These are phyloP conservation scores for Arthrobotrys megalospora DNA, from an alignment of 2,329 filamentous ascomycete genomes.

Conservation along the genomic window DNA sequence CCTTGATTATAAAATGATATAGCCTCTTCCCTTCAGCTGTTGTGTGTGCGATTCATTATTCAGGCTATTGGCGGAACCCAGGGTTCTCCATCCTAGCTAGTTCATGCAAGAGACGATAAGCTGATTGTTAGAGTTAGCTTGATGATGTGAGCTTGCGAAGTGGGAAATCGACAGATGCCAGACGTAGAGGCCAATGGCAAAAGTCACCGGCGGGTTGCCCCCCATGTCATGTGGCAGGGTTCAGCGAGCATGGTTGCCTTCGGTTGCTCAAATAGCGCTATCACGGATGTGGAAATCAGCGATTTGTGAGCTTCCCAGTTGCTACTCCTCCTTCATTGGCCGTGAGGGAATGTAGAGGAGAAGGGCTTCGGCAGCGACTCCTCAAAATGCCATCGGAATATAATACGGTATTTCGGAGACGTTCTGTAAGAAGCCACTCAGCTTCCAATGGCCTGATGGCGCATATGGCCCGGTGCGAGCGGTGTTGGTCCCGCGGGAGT, in stretches of 20 bases:
- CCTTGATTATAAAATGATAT: neutral
- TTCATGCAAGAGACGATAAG: slow-evolving; percentile 33
- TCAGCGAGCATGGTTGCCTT: slow-evolving; percentile 56
- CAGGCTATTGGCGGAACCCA: slow-evolving; percentile 20
- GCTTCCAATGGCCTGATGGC: neutral
- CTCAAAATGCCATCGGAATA: slow-evolving; percentile 16
- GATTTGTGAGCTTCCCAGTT: slow-evolving; percentile 49
- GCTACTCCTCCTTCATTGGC: slow-evolving; percentile 6
- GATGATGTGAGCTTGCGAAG: slow-evolving; percentile 2
- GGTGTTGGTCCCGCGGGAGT: neutral
- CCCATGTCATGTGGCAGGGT: slow-evolving; percentile 31
- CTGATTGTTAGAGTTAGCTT: slow-evolving; percentile 20
- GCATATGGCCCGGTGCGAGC: neutral
- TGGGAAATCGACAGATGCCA: slow-evolving; percentile 3
- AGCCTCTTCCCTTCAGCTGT: slow-evolving; percentile 20
- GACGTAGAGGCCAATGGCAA: slow-evolving; percentile 41
- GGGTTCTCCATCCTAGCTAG: slow-evolving; percentile 25
- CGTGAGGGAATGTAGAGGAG: neutral
- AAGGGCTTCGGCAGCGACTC: neutral
- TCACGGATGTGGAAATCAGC: slow-evolving; percentile 30
- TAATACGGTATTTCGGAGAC: slow-evolving; percentile 19
- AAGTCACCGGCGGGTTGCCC: slow-evolving; percentile 46
- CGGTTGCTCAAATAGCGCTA: slow-evolving; percentile 51
- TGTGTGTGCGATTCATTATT: slow-evolving; percentile 15
- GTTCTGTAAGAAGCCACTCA: neutral